Base-by-base conservation (phyloP, 805 yeast genomes). In the Zygotorulaspora chibaensis region DNA sequence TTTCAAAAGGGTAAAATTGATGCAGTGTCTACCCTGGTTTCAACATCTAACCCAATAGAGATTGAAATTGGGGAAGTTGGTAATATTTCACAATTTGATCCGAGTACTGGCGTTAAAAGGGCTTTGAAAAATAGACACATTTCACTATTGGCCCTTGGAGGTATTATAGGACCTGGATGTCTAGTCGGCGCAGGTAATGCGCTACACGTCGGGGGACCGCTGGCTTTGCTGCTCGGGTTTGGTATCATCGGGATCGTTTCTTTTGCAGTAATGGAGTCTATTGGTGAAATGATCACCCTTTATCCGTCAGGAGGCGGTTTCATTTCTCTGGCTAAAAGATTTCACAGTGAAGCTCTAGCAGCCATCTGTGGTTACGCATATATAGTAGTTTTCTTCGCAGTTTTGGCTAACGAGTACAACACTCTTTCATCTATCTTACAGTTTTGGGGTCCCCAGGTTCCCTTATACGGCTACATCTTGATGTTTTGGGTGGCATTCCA, bases 341-440 rank as follows among this genome's bases (percentile, higher is more conserved):
- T 48, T 40, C 46, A 49, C 25, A 48, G 52, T 20, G 46, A 51
- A 17, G 44, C 43, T 8, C 40, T 45, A n/a, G 43, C 54, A n/a
- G 54, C 45, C 25, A 46, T 42, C 25, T 42, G 46, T 29, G 52
- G 42, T 12, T 47, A 33, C 20, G 52, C 52, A 1, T 51, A 51
- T 39, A 44, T 45, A 16, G 47, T 51, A 12, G 52, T 51, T 17
- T 48, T 47, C 35, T 48, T 51, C 77, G 48, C 69, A 85, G 55
- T 76, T 81, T 53, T 69, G 81, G 45, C 80, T 77, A 55, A 70
- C 76, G 4, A 73, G 82, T 11, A 68, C 78, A 68, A 84, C 81
- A 38, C 80, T 79, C 61, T 10, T 46, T 58, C 20, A 51, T 54
- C 38, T 33, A 55, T 11, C 57, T 72, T 9, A 73, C 78, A 42